Evolutionary conservation across 2,329 filamentous ascomycete genomes (phyloP), one percentile per base, ranked within the genome.

Genomic region (Xylaria sp.): DNA sequence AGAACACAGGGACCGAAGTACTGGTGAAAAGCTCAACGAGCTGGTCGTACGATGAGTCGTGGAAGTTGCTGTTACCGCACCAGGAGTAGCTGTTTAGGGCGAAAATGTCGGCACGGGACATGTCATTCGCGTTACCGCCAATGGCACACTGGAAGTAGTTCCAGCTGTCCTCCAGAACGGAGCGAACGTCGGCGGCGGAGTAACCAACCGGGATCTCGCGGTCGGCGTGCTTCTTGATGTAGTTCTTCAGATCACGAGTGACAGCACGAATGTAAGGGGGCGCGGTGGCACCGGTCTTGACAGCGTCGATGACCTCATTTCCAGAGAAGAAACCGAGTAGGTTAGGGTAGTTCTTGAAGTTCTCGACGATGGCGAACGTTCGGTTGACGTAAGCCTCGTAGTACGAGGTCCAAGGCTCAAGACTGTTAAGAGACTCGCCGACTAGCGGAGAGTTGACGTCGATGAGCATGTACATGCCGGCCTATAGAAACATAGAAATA

Each of bases 21-120:
- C 84, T 84, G 73, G 84, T 80, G 83, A 95, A 93, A 78, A 89
- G 87, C 1, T 82, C 78, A 56, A 92, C 88, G 42, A 93, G 83
- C 19, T 83, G 81, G 72, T 90, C 82, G 78, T 90, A 93, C 42
- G 87, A 86, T 2, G 89, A 88, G 60, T 84, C 86, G 65, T 86
- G 78, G 79, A 88, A 92, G 56, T 85, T 88, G 62, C 89, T 89
- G 12, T 88, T 81, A 61, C 86, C 87, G 74, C 91, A 92, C 85
- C 91, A 93, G 78, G 90, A 92, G 80, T 90, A 91, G 81, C 89
- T 90, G 81, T 94, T 94, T 65, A 95, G 84, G 45, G 92, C 92
- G 75, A 94, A 94, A 75, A 94, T 83, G 75, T 95, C 92, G 64
- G 86, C 88, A 34, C 87, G 86, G 72, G 90, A 92, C 77, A 86